These are phyloP conservation scores for Pythium aquatile DNA, from an alignment of 352 stramenopile genomes.

Conservation along the genomic window DNA sequence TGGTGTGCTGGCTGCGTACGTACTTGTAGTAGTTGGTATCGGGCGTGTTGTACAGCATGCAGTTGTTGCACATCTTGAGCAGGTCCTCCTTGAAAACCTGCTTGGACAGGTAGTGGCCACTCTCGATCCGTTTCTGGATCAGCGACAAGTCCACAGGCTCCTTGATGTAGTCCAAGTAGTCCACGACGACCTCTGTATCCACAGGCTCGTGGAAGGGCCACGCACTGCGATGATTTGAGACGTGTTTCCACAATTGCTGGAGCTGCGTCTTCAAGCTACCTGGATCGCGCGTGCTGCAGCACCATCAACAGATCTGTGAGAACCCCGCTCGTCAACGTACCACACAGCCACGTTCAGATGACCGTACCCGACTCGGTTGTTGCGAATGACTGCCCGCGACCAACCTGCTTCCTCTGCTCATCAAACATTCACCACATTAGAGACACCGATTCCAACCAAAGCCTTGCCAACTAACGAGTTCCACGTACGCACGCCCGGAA, in stretches of 20 bases:
- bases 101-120: conserved; percentile 89
- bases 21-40: conserved; percentile 97
- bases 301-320: conserved; percentile 1
- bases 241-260: conserved; percentile 83
- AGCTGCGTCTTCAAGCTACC: conserved; percentile 86
- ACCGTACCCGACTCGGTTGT: conserved; percentile 77
- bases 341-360: too few species aligned
- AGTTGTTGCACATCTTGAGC: conserved; percentile 97
- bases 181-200: conserved; percentile 91
- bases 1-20: conserved; percentile 21
- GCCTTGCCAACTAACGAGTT: not conserved
- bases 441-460: not conserved
- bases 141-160: conserved; percentile 91
- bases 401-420: conserved; percentile 79
- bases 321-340: too few species aligned
- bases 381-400: conserved; percentile 82
- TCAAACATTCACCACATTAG: not conserved
- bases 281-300: conserved; percentile 60
- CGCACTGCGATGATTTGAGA: conserved; percentile 93
- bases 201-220: conserved; percentile 99
- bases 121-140: conserved; percentile 83
- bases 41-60: conserved; percentile 95
- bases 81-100: conserved; percentile 93
- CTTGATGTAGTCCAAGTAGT: conserved; percentile 97
- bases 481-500: conserved; percentile 83